A percentile compares a stretch with the other conserved stretches of the same genome.
phyloP scores from a whole-genome alignment of 805 yeast species.

The Candida railenensis region DNA sequence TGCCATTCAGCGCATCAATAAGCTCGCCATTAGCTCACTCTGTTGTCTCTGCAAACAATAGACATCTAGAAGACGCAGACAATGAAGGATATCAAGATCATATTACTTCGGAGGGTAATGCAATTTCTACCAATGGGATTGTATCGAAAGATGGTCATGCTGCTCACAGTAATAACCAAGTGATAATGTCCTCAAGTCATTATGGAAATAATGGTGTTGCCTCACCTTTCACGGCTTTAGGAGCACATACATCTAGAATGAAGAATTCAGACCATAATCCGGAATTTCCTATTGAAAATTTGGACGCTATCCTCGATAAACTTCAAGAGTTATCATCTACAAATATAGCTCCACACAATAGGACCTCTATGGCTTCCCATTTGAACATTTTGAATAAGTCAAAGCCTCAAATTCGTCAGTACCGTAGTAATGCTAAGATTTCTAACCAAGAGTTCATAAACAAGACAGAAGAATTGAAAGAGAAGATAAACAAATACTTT shows the following conservation, averaged over 20 bases:
- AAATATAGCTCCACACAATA: conserved; percentile 12
- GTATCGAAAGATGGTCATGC: too few relatives aligned
- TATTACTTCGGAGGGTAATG: background rate
- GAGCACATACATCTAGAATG: conserved; percentile 3
- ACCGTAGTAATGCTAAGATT: conserved; percentile 22
- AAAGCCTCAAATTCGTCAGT: conserved; percentile 26
- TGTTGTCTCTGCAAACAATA: background rate
- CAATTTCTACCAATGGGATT: background rate
- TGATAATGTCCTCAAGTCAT: background rate
- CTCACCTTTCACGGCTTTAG: conserved; percentile 1
- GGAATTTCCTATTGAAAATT: conserved; percentile 23
- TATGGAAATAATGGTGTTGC: background rate
- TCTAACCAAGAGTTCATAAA: conserved; percentile 26
- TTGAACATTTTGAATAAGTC: conserved; percentile 20
- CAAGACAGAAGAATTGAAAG: conserved; percentile 24
- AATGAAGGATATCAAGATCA: background rate
- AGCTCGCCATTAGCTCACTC: conserved; percentile 2
- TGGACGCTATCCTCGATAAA: conserved; percentile 16
- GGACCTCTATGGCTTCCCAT: conserved; percentile 19
- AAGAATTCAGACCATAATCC: conserved; percentile 9
- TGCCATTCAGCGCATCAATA: background rate
- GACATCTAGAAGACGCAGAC: background rate
- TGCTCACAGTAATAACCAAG: background rate
- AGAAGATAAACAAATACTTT: conserved; percentile 34
- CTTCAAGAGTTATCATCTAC: conserved; percentile 9